Evolutionary conservation across 2,329 filamentous ascomycete genomes (phyloP).

Genomic region (Elsinoe perseae): DNA sequence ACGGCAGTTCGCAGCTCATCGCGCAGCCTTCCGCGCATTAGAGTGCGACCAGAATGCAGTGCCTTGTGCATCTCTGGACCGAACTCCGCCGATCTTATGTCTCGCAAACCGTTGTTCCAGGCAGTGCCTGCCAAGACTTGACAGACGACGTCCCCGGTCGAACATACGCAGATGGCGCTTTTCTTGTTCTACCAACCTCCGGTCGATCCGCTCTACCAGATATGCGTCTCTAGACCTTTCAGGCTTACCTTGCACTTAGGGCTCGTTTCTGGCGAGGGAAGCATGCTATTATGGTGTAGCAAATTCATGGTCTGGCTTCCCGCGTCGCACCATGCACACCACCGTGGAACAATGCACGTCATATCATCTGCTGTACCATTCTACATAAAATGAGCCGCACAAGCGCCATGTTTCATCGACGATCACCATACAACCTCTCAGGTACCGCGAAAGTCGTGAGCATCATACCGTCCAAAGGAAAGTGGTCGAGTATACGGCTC

Average conservation of each 20-base stretch:
- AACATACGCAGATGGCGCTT: slow-evolving; percentile 11
- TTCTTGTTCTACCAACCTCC: slow-evolving; percentile 6
- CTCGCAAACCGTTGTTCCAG: neutral
- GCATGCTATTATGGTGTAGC: neutral
- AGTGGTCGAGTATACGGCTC: neutral
- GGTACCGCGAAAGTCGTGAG: neutral
- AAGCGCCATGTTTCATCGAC: slow-evolving; percentile 11
- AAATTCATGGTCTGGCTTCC: neutral
- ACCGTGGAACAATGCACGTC: slow-evolving; percentile 9
- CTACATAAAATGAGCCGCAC: slow-evolving; percentile 2
- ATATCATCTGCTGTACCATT: slow-evolving; percentile 7
- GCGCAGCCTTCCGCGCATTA: slow-evolving; percentile 5
- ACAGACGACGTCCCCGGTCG: neutral
- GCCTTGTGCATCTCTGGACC: neutral
- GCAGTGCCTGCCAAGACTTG: slow-evolving; percentile 8
- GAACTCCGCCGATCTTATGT: neutral
- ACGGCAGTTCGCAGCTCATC: neutral
- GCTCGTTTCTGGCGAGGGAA: neutral
- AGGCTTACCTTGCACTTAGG: neutral
- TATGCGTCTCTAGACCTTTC: neutral
- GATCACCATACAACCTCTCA: slow-evolving; percentile 14
- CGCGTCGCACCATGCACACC: slow-evolving; percentile 5
- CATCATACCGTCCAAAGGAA: neutral
- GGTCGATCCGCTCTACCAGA: slow-evolving; percentile 10
- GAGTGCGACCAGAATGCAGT: neutral